Evolutionary conservation across 1,139 yeast genomes (phyloP).

Genomic region (Pichia sp.): DNA sequence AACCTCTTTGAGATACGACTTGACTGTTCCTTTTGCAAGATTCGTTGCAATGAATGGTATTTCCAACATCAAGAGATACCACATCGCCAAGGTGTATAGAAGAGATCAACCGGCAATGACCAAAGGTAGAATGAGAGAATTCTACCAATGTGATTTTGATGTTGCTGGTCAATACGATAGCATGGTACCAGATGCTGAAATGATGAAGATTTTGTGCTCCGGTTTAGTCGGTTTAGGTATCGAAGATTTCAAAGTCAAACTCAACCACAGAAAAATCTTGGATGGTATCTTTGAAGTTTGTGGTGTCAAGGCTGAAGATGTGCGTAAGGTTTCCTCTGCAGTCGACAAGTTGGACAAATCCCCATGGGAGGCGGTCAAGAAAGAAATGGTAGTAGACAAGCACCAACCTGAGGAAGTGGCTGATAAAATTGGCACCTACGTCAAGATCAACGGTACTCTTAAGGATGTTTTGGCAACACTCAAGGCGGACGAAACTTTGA

Average conservation of each 20-base stretch:
- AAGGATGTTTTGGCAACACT: conserved; percentile 61
- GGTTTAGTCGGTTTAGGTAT: conserved; percentile 83
- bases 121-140: conserved; percentile 98
- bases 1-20: conserved; percentile 89
- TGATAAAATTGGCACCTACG: conserved; percentile 86
- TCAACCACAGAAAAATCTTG: conserved; percentile 90
- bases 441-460: conserved; percentile 73
- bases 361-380: conserved; percentile 92
- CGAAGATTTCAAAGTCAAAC: conserved; percentile 79
- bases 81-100: conserved; percentile 95
- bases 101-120: conserved; percentile 99
- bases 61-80: conserved; percentile 85
- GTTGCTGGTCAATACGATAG: conserved; percentile 87
- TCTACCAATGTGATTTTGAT: conserved; percentile 97
- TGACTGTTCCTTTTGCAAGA: conserved; percentile 97
- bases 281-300: conserved; percentile 95
- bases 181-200: conserved; percentile 96
- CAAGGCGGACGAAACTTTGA: conserved; percentile 51
- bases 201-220: conserved; percentile 73
- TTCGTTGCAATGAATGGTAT: conserved; percentile 93
- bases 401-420: conserved; percentile 88
- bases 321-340: conserved; percentile 87
- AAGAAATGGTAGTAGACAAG: conserved; percentile 89
- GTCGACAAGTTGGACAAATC: conserved; percentile 93
- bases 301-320: conserved; percentile 92